Conservation (phyloP, 495 filamentous ascomycete species). For the Neurospora discreta region DNA sequence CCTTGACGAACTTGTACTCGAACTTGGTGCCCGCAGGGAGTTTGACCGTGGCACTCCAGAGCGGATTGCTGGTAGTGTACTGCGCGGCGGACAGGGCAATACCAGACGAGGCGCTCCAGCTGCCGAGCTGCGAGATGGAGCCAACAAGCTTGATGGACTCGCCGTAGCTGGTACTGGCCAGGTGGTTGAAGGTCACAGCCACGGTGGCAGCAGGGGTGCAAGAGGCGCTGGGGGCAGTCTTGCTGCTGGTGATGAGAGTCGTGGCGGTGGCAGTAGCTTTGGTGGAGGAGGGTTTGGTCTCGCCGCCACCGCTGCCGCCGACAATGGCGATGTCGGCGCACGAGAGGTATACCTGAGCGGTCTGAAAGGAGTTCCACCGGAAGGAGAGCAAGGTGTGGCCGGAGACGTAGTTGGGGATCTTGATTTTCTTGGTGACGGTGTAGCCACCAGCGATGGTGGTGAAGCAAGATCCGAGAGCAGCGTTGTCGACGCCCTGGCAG, state of each 20-base stretch:
- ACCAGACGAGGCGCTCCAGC: conserved; percentile 41
- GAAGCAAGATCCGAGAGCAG: conserved; percentile 33
- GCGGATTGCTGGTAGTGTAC: conserved; percentile 44
- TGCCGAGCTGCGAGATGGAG: conserved; percentile 42
- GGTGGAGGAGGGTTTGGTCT: background rate
- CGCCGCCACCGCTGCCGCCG: background rate
- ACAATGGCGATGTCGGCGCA: conserved; percentile 45
- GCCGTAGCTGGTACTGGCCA: conserved; percentile 42
- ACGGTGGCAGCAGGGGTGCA: conserved; percentile 39
- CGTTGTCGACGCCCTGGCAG: conserved; percentile 42
- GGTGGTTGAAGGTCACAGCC: conserved; percentile 47
- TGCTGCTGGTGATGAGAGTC: conserved; percentile 22
- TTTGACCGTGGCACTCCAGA: conserved; percentile 44
- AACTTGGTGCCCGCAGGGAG: conserved; percentile 44
- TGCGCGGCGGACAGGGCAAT: conserved; percentile 40
- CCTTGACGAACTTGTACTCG: conserved; percentile 60
- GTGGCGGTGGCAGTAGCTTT: conserved; percentile 2
- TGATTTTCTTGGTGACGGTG: conserved; percentile 44
- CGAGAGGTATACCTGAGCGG: conserved; percentile 42
- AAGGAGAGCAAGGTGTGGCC: conserved; percentile 42
- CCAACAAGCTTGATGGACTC: conserved; percentile 51
- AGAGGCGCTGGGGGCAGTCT: conserved; percentile 10
- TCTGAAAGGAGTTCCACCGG: conserved; percentile 49
- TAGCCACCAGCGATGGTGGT: conserved; percentile 44
- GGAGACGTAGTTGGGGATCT: conserved; percentile 33